phyloP scores from a whole-genome alignment of 305 asterid species.

The Fraxinus platypoda region DNA sequence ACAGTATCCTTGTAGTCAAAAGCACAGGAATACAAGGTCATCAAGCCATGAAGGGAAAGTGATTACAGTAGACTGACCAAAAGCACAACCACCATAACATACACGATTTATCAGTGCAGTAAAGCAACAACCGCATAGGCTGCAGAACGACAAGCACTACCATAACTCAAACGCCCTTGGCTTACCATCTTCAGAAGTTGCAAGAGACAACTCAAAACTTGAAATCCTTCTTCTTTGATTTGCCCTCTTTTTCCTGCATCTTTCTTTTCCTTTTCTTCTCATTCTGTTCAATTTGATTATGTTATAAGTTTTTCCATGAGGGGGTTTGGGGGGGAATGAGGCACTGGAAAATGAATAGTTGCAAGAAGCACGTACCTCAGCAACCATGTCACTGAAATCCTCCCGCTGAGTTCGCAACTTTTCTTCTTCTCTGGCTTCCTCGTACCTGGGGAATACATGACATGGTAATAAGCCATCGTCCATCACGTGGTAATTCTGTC shows the following conservation, averaged over 20 bases:
- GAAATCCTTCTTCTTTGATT: constrained; percentile 94
- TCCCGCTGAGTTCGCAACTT: constrained; percentile 80
- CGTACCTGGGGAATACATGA: constrained; percentile 50
- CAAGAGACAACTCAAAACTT: constrained; percentile 50
- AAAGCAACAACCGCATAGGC: background rate
- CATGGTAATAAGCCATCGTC: constrained; percentile 9
- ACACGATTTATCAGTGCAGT: background rate
- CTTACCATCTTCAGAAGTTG: background rate
- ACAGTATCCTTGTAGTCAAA: background rate
- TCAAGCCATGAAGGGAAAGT: background rate
- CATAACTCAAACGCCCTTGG: background rate
- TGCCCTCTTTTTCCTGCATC: constrained; percentile 88
- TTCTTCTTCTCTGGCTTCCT: constrained; percentile 99
- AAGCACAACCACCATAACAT: background rate
- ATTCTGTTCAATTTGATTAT: constrained; percentile 47
- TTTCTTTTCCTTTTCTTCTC: constrained; percentile 90
- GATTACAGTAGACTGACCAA: background rate
- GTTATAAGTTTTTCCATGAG: background rate
- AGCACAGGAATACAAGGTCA: background rate
- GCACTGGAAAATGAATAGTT: background rate
- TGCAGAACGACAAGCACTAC: background rate
- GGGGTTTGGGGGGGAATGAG: background rate
- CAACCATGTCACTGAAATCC: constrained; percentile 99
- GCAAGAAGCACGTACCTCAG: constrained; percentile 55
- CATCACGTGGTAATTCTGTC: background rate